A percentile compares a stretch with the other conserved stretches of the same genome.
Conservation (phyloP, 2,329 filamentous ascomycete genomes). For the Zymoseptoria brevis region DNA sequence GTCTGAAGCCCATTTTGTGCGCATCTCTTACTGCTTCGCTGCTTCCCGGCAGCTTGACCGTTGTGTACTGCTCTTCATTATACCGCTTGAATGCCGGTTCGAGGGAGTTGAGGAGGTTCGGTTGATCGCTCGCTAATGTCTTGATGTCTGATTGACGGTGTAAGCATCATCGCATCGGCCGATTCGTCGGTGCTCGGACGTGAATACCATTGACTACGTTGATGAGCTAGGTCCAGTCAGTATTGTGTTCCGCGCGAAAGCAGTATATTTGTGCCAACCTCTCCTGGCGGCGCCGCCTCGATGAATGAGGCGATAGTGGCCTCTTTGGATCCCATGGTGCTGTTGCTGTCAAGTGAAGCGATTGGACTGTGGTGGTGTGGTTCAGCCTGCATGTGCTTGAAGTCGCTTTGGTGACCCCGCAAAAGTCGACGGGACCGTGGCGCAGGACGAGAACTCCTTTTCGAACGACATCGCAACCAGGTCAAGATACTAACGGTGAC, state of each 20-base stretch:
- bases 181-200: not conserved
- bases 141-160: conserved; percentile 67
- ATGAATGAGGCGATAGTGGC: conserved; percentile 64
- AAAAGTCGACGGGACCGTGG: not conserved
- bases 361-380: not conserved
- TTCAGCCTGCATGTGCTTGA: not conserved
- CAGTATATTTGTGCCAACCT: conserved; percentile 54
- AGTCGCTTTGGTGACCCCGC: not conserved
- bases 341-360: not conserved
- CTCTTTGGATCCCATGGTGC: conserved; percentile 25
- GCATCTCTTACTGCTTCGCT: conserved; percentile 61
- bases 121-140: conserved; percentile 63
- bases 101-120: conserved; percentile 59
- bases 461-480: not conserved
- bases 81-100: conserved; percentile 83
- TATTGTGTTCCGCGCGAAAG: not conserved
- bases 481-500: not conserved
- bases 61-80: conserved; percentile 88
- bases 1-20: conserved; percentile 7
- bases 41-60: conserved; percentile 80
- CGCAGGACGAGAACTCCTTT: not conserved
- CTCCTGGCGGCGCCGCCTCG: conserved; percentile 87
- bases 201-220: conserved; percentile 78
- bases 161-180: conserved; percentile 1
- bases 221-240: conserved; percentile 53